Conservation (phyloP, 1,139 yeast species). For the Tardiomyces blankii region DNA sequence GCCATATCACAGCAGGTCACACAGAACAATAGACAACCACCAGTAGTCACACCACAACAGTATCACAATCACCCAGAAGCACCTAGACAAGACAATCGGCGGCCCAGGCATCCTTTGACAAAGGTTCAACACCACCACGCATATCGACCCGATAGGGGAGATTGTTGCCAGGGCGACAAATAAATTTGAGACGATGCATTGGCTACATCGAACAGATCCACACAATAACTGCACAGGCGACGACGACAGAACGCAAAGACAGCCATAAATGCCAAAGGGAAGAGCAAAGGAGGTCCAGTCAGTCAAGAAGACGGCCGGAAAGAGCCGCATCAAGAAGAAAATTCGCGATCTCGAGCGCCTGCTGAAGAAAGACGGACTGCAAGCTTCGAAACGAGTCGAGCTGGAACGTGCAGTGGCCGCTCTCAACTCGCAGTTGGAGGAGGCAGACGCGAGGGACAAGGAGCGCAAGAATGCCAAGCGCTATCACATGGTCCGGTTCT, state of each 20-base stretch:
- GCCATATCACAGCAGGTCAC: no score
- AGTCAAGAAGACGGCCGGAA: constrained; percentile 9
- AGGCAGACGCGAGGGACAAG: constrained; percentile 38
- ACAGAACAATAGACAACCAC: no score
- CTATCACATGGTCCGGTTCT: constrained; percentile 90
- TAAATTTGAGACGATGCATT: background rate
- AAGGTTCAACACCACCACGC: no score
- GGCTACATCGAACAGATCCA: background rate
- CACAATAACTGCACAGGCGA: no score
- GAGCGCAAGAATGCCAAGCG: constrained; percentile 56
- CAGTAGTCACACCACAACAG: no score
- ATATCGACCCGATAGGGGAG: background rate
- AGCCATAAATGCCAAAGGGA: background rate
- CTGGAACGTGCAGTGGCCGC: constrained; percentile 82
- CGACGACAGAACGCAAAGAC: no score
- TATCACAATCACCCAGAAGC: no score
- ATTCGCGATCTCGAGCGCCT: constrained; percentile 78
- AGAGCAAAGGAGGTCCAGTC: background rate
- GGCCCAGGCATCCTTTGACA: no score
- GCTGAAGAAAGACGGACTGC: constrained; percentile 35
- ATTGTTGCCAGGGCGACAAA: background rate
- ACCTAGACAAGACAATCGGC: no score
- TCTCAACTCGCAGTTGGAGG: constrained; percentile 51
- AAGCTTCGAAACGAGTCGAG: constrained; percentile 67
- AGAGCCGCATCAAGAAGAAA: constrained; percentile 43